Evolutionary conservation across 2,329 filamentous ascomycete species (phyloP), one percentile per base, ranked within the genome.

Genomic region (Nothomitra cinnamomea): DNA sequence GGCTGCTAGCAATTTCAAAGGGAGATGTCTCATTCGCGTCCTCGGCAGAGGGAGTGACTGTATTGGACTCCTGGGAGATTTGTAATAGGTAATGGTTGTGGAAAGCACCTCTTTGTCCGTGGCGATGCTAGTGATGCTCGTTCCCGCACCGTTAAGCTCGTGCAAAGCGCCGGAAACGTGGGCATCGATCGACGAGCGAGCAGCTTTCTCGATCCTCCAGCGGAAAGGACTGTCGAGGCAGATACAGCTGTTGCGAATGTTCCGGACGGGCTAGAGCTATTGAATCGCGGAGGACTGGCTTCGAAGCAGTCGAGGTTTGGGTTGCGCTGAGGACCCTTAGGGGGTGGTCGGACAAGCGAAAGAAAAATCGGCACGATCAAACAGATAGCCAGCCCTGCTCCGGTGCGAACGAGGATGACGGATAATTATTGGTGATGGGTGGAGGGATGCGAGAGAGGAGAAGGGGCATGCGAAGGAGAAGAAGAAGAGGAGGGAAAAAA

Each of bases 321-420:
- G 21, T 32, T 49, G 45, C 45, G 45, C 45, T 49, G 45, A 28
- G 45, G 19, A n/a, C 45, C 45, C 24, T 49, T 49, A 49, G 45
- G 43, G 45, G 45, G 45, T 49, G 45, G 45, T 49, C 45, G 45
- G 45, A 49, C 45, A 49, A 49, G 45, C 45, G 45, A 49, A 49
- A 49, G 45, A 49, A 35, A 47, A 49, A 49, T 49, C 24, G 45
- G 45, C 45, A 49, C 45, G 25, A 49, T 49, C 45, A 49, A 32
- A 49, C 45, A 49, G 45, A 49, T 49, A 49, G 45, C 45, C 45
- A 49, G 45, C 45, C 45, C 45, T 49, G 45, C 45, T n/a, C 45
- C 25, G 21, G 43, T 45, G 42, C 42, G 17, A 22, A 24, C 32
- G 45, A 22, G 19, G 28, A 48, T 48, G 45, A 49, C 28, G 28